phyloP scores from a whole-genome alignment of 768 basidiomycete species.

The Galerina marginata region DNA sequence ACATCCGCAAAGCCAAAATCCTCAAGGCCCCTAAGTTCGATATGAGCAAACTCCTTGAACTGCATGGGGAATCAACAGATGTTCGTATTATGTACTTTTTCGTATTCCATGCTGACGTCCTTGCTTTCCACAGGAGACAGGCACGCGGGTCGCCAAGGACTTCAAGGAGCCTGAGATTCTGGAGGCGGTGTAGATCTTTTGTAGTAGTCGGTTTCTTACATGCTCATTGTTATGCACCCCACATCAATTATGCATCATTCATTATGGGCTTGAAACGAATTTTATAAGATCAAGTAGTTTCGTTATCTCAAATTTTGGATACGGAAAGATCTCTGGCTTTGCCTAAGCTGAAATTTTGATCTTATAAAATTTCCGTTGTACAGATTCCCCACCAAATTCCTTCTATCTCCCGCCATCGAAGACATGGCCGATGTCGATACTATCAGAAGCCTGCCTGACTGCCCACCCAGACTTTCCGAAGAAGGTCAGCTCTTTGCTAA shows the following conservation, averaged over 20 bases:
- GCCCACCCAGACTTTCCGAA: slow-evolving; percentile 85
- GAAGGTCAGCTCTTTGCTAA: slow-evolving; percentile 59
- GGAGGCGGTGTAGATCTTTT: slow-evolving; percentile 79
- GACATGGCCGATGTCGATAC: slow-evolving; percentile 79
- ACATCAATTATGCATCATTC: slow-evolving; percentile 14
- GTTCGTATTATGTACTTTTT: slow-evolving; percentile 53
- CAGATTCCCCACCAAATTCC: not conserved
- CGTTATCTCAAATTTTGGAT: not conserved
- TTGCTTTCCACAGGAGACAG: slow-evolving; percentile 73
- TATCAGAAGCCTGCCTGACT: slow-evolving; percentile 62
- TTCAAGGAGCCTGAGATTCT: slow-evolving; percentile 98
- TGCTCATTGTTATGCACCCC: slow-evolving; percentile 29
- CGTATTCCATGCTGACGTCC: slow-evolving; percentile 4
- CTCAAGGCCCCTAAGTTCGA: slow-evolving; percentile 98
- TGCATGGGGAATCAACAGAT: slow-evolving; percentile 94
- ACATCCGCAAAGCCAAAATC: slow-evolving; percentile 99
- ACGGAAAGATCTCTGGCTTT: not conserved
- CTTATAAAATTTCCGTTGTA: not conserved
- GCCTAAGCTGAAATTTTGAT: not conserved
- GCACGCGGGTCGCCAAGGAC: slow-evolving; percentile 91
- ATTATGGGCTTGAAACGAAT: not conserved
- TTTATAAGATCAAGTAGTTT: not conserved
- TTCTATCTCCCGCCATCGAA: slow-evolving; percentile 8
- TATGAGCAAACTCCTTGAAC: slow-evolving; percentile 92
- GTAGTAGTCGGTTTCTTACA: slow-evolving; percentile 40